A percentile compares a stretch with the other conserved stretches of the same genome.
These are phyloP conservation scores for Citrus medica DNA, from an alignment of 345 rosid species.

Conservation along the genomic window DNA sequence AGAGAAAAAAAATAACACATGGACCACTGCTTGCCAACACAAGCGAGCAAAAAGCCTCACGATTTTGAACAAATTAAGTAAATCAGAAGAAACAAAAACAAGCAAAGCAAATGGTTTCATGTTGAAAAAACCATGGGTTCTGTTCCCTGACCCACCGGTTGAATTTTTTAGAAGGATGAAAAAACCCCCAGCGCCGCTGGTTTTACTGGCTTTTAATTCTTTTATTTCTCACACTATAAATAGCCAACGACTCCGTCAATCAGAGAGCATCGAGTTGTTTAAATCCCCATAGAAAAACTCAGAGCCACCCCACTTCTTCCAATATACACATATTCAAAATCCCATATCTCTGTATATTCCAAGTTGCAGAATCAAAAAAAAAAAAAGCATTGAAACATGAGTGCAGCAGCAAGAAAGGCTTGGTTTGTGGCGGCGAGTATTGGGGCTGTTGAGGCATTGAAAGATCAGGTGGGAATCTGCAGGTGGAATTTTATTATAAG, in stretches of 20 bases:
- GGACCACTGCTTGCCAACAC: too few species aligned
- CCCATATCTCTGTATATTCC: not conserved
- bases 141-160: not conserved
- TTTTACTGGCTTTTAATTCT: not conserved
- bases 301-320: not conserved
- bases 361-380: not conserved
- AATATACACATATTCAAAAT: not conserved
- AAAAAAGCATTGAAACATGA: not conserved
- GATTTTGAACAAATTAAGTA: too few species aligned
- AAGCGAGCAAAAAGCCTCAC: too few species aligned
- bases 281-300: not conserved
- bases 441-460: slow-evolving; percentile 49
- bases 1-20: too few species aligned
- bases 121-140: not conserved
- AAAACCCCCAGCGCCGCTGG: not conserved
- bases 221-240: too few species aligned
- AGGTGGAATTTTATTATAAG: slow-evolving; percentile 45
- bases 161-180: too few species aligned
- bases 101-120: not conserved
- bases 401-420: slow-evolving; percentile 23
- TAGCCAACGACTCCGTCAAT: too few species aligned
- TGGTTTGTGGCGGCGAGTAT: slow-evolving; percentile 54
- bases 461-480: slow-evolving; percentile 45
- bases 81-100: not conserved
- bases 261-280: too few species aligned